Base-by-base conservation (phyloP, 768 basidiomycete species). In the Cystobasidium ongulense region DNA sequence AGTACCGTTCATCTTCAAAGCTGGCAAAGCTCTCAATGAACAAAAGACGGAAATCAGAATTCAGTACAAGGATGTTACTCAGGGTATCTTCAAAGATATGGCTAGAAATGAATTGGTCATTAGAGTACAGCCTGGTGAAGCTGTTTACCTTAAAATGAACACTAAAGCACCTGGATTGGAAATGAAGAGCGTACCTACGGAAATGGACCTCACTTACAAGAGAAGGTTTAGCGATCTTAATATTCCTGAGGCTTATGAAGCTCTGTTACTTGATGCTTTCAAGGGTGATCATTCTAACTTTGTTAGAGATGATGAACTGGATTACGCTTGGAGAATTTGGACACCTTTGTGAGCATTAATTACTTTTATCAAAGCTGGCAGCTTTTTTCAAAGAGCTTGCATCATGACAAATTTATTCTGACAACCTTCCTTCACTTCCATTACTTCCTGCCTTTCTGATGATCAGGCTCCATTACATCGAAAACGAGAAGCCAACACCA, bases 201-300 rank as follows among this genome's bases (percentile, higher is more conserved):
- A 99, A 83, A 94, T 99, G 90, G 95, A 99, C 83, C 82, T 98
- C 77, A 96, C 95, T 23, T 99, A 98, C 86, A 94, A 95, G 86
- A 86, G 89, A 72, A 88, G 96, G 54, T 99, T 98, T 84, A 83
- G 87, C 46, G 93, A 96, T 75, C 82, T 87, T 62, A 88, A 89
- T 82, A 97, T 99, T 75, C 96, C 96, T 29, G 35, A 65, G 59
- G 75, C 76, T 21, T 75, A 76, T 77, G 83, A 97, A 83, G 89
- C 89, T 11, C 87, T 99, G 74, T 94, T 99, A 80, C 85, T 97
- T 73, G 95, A 99, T 80, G 91, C 92, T 17, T 85, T 99, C 82
- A 90, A 89, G 81, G 95, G 95, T n/a, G 95, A 99, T 80, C 94
- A 97, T 82, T 95, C 92, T 31, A 99, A 99, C 84, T 99, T 99